A percentile compares a stretch with the other conserved stretches of the same genome.
phyloP scores from a whole-genome alignment of 1,284 basidiomycete genomes.

The Boletus chippewaensis region DNA sequence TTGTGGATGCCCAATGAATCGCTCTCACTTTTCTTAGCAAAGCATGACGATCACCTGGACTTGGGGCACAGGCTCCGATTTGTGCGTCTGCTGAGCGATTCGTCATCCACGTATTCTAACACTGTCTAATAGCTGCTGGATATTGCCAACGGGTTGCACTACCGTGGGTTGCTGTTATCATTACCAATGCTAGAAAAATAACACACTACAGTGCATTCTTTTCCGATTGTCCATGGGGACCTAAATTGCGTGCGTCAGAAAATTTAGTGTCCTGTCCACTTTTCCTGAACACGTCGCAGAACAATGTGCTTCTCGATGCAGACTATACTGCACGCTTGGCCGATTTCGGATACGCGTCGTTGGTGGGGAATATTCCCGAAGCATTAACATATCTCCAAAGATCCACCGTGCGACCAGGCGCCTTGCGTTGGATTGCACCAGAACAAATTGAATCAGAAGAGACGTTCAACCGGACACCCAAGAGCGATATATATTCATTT shows the following conservation, averaged over 20 bases:
- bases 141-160: conserved; percentile 11
- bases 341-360: conserved; percentile 11
- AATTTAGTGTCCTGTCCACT: background rate
- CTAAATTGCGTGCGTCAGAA: background rate
- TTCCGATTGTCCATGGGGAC: background rate
- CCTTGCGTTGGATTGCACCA: conserved; percentile 15
- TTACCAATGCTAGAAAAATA: background rate
- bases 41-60: background rate
- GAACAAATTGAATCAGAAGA: conserved; percentile 7
- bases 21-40: conserved; percentile 8
- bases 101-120: background rate
- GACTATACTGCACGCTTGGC: conserved; percentile 9
- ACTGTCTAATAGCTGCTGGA: conserved; percentile 1
- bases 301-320: conserved; percentile 17
- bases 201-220: background rate
- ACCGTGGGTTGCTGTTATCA: conserved; percentile 6
- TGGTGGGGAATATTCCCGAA: conserved; percentile 8
- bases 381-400: conserved; percentile 14
- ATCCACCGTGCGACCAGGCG: conserved; percentile 10
- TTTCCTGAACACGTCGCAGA: conserved; percentile 1
- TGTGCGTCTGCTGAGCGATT: background rate
- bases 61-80: conserved; percentile 6
- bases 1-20: conserved; percentile 19
- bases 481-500: conserved; percentile 14
- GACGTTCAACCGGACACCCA: background rate